phyloP scores from a whole-genome alignment of 768 basidiomycete genomes.

The Termitomyces sp. region DNA sequence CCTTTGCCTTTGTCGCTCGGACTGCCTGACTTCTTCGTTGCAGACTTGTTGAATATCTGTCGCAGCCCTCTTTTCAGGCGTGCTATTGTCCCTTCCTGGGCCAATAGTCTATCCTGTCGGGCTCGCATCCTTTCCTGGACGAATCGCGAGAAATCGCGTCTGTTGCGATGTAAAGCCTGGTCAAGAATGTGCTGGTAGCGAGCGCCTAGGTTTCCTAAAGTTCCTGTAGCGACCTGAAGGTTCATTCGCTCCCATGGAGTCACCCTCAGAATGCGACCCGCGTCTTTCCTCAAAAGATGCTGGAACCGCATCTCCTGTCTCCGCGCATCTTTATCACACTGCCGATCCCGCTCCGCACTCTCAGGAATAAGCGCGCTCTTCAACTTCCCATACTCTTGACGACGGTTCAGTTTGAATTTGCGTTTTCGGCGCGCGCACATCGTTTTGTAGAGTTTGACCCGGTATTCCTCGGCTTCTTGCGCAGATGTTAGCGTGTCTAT shows the following conservation, averaged over 20 bases:
- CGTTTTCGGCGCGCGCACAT: neutral
- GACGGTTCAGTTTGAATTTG: neutral
- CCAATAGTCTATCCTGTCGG: neutral
- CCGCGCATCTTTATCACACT: neutral
- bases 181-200: neutral
- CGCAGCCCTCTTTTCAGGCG: neutral
- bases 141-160: neutral
- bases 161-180: neutral
- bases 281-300: neutral
- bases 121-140: neutral
- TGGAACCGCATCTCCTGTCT: neutral
- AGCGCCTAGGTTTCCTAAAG: neutral
- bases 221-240: neutral
- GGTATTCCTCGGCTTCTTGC: neutral
- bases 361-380: neutral
- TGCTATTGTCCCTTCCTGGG: too few species aligned
- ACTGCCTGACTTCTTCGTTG: neutral
- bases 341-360: neutral
- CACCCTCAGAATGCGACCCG: neutral
- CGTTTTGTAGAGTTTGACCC: neutral
- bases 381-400: neutral
- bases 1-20: neutral
- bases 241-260: neutral
- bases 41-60: neutral
- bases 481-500: neutral